Conservation (phyloP, 2,329 filamentous ascomycete genomes). For the Microcyclospora tardicrescens region DNA sequence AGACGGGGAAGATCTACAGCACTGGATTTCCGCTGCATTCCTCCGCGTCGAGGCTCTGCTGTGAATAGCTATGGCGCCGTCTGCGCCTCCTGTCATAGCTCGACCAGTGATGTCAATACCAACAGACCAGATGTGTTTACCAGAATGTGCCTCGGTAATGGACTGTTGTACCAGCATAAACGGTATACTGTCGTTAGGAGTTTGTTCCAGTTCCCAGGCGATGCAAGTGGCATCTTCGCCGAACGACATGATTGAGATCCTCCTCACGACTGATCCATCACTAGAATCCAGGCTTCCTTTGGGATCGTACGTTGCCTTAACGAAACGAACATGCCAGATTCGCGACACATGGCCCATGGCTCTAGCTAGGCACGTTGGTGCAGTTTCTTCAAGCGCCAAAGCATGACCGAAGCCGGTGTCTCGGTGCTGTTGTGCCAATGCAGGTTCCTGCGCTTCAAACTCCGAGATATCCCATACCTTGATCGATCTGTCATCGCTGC, state of each 20-base stretch:
- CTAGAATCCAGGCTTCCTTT: not conserved
- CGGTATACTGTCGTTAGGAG: conserved; percentile 2
- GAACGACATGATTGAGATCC: conserved; percentile 50
- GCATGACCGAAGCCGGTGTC: conserved; percentile 33
- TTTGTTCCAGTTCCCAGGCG: conserved; percentile 38
- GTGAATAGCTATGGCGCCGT: conserved; percentile 46
- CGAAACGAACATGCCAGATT: conserved; percentile 75
- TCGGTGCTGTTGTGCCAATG: conserved; percentile 16
- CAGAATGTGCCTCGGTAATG: conserved; percentile 54
- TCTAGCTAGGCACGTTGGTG: conserved; percentile 41
- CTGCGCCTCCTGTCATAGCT: conserved; percentile 65
- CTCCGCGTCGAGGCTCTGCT: conserved; percentile 13
- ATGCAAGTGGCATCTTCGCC: conserved; percentile 74
- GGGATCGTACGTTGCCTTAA: not conserved
- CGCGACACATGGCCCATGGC: conserved; percentile 79
- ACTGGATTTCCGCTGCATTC: not conserved
- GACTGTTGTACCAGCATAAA: conserved; percentile 39
- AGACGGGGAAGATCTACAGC: not conserved
- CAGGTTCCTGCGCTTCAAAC: conserved; percentile 16
- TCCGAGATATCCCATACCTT: conserved; percentile 73
- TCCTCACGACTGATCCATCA: not conserved
- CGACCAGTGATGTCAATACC: conserved; percentile 21
- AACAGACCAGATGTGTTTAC: conserved; percentile 85
- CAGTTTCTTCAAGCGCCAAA: conserved; percentile 28
- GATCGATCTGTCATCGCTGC: conserved; percentile 87